Evolutionary conservation across 208 protist genomes (phyloP).

Genomic region (Acanthamoeba royreba): DNA sequence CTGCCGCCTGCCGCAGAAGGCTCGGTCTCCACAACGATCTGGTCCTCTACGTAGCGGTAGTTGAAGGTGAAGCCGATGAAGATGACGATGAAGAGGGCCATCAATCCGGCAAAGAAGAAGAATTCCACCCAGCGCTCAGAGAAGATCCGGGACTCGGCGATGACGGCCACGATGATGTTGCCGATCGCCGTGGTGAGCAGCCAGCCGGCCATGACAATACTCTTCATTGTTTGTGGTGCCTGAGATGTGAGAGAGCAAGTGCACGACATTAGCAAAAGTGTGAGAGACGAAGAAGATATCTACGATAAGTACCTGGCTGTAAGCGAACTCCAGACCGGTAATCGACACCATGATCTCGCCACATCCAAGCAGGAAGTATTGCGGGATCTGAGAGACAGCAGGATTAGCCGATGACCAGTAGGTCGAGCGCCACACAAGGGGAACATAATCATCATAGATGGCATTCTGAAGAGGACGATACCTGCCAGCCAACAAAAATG

Average conservation of each 20-base stretch:
- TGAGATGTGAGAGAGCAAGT: no score
- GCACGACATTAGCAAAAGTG: no score
- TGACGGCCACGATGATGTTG: conserved; percentile 68
- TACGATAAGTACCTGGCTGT: no score
- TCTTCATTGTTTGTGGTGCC: conserved; percentile 66
- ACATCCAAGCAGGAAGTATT: conserved; percentile 63
- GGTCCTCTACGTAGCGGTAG: conserved; percentile 61
- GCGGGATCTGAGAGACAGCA: conserved; percentile 60
- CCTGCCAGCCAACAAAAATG: conserved; percentile 57
- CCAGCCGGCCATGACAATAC: conserved; percentile 43
- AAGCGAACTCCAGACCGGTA: conserved; percentile 72
- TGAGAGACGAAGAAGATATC: no score
- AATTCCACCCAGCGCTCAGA: conserved; percentile 52
- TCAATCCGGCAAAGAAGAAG: conserved; percentile 68
- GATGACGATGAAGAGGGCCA: conserved; percentile 52
- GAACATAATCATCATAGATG: not conserved
- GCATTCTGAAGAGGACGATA: not conserved
- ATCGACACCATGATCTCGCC: conserved; percentile 75
- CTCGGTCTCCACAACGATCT: not conserved
- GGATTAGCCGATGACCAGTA: not conserved
- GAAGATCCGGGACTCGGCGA: conserved; percentile 51
- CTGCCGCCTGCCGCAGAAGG: not conserved
- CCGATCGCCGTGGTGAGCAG: conserved; percentile 43
- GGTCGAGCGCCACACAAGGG: not conserved
- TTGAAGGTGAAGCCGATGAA: conserved; percentile 50